A percentile compares a stretch with the other conserved stretches of the same genome.
Evolutionary conservation across 2,329 filamentous ascomycete species (phyloP).

Genomic region (Sordariomycetes sp.): DNA sequence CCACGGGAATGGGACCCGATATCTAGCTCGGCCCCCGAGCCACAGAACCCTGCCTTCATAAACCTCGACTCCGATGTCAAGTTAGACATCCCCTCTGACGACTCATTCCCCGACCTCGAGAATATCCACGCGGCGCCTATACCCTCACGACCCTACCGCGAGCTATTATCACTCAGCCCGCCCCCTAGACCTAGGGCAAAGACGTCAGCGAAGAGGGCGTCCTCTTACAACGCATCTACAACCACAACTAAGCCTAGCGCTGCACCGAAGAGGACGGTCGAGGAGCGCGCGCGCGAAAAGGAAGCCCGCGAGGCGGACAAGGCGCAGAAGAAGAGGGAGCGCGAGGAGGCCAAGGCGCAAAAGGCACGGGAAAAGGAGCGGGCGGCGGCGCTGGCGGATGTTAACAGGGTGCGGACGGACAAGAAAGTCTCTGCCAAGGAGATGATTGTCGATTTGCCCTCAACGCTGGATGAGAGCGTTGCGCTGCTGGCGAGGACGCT

Average conservation of each 20-base stretch:
- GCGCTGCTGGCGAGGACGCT: constrained; percentile 32
- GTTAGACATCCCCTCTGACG: constrained; percentile 17
- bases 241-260: constrained; percentile 4
- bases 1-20: constrained; percentile 31
- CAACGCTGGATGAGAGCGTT: constrained; percentile 33
- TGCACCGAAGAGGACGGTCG: constrained; percentile 15
- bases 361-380: constrained; percentile 50
- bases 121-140: background rate
- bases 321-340: constrained; percentile 41
- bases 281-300: constrained; percentile 24
- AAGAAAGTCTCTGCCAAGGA: constrained; percentile 62
- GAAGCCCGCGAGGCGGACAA: constrained; percentile 38
- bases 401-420: constrained; percentile 59
- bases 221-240: background rate
- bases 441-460: constrained; percentile 63
- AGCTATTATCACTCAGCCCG: background rate
- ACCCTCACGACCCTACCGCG: background rate
- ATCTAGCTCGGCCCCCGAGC: constrained; percentile 37
- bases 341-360: constrained; percentile 44
- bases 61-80: constrained; percentile 19
- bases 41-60: constrained; percentile 14
- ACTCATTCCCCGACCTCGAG: constrained; percentile 33
- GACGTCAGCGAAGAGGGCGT: background rate
- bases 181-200: background rate
- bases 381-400: constrained; percentile 54